Evolutionary conservation across 1,284 basidiomycete species (phyloP).

Genomic region (Thecaphora thlaspeos): DNA sequence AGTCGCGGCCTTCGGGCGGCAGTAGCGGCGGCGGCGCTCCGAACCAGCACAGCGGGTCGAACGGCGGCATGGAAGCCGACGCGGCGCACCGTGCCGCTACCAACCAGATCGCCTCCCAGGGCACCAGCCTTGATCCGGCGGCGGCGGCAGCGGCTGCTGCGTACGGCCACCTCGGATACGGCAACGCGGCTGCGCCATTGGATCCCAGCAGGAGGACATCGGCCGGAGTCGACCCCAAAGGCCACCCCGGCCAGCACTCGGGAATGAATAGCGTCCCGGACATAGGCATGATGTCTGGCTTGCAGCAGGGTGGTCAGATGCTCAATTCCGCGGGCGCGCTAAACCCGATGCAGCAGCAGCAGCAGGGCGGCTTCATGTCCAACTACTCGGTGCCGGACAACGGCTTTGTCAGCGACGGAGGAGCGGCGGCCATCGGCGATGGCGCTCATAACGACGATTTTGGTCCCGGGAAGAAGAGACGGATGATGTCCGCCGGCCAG

Average conservation of each 20-base stretch:
- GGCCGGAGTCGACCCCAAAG: too few species aligned
- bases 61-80: conserved; percentile 4
- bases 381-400: background rate
- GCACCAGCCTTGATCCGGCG: conserved; percentile 16
- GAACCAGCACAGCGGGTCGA: conserved; percentile 1
- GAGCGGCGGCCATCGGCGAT: background rate
- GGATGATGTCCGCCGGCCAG: conserved; percentile 30
- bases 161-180: conserved; percentile 34
- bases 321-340: too few species aligned
- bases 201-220: too few species aligned
- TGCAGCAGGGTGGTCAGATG: background rate
- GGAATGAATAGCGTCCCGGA: background rate
- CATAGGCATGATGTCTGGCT: background rate
- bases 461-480: conserved; percentile 23
- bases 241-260: too few species aligned
- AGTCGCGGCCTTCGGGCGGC: conserved; percentile 3
- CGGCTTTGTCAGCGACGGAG: conserved; percentile 4
- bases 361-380: background rate
- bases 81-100: conserved; percentile 11
- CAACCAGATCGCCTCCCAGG: conserved; percentile 6
- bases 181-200: too few species aligned
- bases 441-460: conserved; percentile 17
- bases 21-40: background rate
- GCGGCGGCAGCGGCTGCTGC: conserved; percentile 35
- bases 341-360: background rate